Base-by-base conservation (phyloP, 2,329 filamentous ascomycete genomes). In the Coniella lustricola region DNA sequence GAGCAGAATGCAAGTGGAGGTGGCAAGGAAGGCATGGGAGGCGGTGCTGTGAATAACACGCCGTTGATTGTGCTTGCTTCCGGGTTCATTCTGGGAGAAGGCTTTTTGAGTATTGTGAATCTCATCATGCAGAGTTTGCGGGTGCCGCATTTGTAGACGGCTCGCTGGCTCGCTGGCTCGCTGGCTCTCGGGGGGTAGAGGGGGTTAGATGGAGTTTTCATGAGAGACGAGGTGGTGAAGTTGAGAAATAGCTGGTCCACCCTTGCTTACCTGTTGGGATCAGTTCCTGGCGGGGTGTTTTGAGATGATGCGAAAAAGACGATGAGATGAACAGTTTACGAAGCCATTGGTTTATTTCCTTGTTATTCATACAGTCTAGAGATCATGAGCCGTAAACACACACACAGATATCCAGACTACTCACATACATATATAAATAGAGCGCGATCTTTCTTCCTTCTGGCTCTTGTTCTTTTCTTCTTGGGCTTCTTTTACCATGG, bases 11-110 rank as follows among this genome's bases (percentile, higher is more conserved):
- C 67, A 62, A 10, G 25, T 5, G 25, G 25, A 10, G 25, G 5
- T 29, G 64, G 70, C 59, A 67, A 67, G 60, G 69, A 73, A 59
- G 85, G 68, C 64, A 61, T 67, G 62, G 25, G 25, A 5, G 25
- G 25, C 10, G 25, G 25, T 29, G 64, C 70, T 59, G 67, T 67
- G 60, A 69, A 73, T 59, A 85, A 84, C 59, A 90, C 90, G 4
- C 84, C 83, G 0, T 77, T 97, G 46, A 90, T 97, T 56, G 84
- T 97, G n/a, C 69, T 97, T 34, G 91, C 93, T 54, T 82, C 78
- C 49, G 93, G 93, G 0, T 81, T 97, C 53, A 96, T 98, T 55
- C 72, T 98, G 7, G 90, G 91, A 1, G 91, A 97, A 64, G 91
- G 91, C 0, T 81, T 97, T 55, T 71, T 95, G 55, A 96, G 90